These are phyloP conservation scores for Grammothele lineata DNA, from an alignment of 768 basidiomycete species.

Conservation along the genomic window DNA sequence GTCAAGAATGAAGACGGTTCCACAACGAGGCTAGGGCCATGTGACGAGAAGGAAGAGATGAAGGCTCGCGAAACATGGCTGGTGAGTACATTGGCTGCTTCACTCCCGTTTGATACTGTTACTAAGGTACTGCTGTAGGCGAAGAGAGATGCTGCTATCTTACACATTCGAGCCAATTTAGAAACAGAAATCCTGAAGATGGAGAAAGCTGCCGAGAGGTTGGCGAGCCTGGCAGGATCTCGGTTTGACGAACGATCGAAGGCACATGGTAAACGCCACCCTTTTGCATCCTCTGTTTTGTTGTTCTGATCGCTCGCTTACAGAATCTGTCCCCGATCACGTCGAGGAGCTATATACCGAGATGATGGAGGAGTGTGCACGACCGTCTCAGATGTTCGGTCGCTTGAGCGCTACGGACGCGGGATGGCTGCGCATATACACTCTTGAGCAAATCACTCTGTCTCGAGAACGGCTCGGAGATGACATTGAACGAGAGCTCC, in stretches of 20 bases:
- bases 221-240: conserved; percentile 54
- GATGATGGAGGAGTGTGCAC: conserved; percentile 53
- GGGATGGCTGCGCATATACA: conserved; percentile 57
- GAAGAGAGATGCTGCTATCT: conserved; percentile 53
- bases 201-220: conserved; percentile 59
- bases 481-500: conserved; percentile 70
- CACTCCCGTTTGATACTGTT: neutral
- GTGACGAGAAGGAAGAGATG: conserved; percentile 67
- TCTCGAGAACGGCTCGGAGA: conserved; percentile 48
- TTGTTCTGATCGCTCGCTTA: too few relatives aligned
- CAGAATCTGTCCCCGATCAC: conserved; percentile 28
- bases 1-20: conserved; percentile 41
- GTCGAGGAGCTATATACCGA: conserved; percentile 54
- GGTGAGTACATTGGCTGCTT: too few relatives aligned
- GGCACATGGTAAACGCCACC: too few relatives aligned
- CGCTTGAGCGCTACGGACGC: conserved; percentile 43
- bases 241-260: too few relatives aligned
- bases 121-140: neutral
- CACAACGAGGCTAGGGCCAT: conserved; percentile 46
- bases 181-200: conserved; percentile 52
- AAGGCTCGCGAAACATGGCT: conserved; percentile 62
- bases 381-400: conserved; percentile 36
- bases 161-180: conserved; percentile 51
- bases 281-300: too few relatives aligned
- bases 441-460: conserved; percentile 41